Conservation (phyloP, 1,284 basidiomycete species). For the Puccinia brachypodii region DNA sequence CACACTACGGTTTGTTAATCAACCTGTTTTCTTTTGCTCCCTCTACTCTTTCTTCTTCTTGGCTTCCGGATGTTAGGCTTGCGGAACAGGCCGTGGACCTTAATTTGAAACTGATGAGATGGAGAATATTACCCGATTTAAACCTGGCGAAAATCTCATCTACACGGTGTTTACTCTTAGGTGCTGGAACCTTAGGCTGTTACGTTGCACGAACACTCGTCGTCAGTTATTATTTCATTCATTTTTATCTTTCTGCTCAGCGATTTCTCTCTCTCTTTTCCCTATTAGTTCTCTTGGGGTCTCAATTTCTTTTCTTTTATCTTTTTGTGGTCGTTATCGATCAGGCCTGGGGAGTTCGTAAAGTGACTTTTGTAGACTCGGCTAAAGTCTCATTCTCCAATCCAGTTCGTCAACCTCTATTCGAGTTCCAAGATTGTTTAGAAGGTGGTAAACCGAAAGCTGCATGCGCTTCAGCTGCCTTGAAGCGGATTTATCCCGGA, state of each 20-base stretch:
- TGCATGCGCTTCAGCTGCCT: constrained; percentile 77
- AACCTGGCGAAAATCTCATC: constrained; percentile 80
- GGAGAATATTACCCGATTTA: constrained; percentile 87
- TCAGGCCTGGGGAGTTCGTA: constrained; percentile 91
- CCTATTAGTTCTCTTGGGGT: background rate
- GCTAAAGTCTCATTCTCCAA: constrained; percentile 91
- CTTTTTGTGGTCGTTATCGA: too few relatives aligned
- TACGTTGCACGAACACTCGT: constrained; percentile 87
- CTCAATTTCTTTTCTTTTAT: background rate
- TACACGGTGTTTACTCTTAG: constrained; percentile 80
- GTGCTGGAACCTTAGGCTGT: constrained; percentile 93
- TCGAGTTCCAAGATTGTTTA: constrained; percentile 91
- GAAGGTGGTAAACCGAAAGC: constrained; percentile 92
- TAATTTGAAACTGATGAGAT: constrained; percentile 96
- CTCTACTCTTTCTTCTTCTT: background rate
- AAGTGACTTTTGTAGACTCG: constrained; percentile 89
- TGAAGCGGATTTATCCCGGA: constrained; percentile 88
- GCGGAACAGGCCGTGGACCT: constrained; percentile 95
- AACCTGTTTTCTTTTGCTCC: background rate
- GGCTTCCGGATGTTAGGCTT: constrained; percentile 62
- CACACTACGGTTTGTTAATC: background rate
- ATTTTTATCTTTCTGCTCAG: background rate
- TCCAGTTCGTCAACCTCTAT: constrained; percentile 92
- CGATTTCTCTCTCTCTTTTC: background rate
- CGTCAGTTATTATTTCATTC: constrained; percentile 64